Base-by-base conservation (phyloP, 2,329 filamentous ascomycete species). In the Beauveria caledonica region DNA sequence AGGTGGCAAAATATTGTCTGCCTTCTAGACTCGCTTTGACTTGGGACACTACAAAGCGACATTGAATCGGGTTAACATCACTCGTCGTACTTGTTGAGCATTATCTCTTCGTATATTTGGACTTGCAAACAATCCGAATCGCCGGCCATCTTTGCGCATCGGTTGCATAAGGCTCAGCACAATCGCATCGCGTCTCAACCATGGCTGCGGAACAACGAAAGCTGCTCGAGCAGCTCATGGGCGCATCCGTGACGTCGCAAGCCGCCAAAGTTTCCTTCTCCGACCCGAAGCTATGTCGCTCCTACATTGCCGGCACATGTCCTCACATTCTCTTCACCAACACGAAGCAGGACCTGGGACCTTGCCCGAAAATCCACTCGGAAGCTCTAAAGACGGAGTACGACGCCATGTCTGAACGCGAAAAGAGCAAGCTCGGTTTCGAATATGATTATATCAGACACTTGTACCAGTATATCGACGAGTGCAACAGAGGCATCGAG, bases 311-410 rank as follows among this genome's bases (percentile, higher is more conserved):
- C 64, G 94, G 94, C 68, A 95, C 90, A 62, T 99, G 94, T 74
- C 94, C 94, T 1, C 93, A 97, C 80, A 94, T 99, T 72, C 90
- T 99, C 70, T 99, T 99, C 82, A 99, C 93, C 66, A 99, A 99
- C 77, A 99, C 94, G 50, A 97, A 97, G 78, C 92, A 97, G 62
- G 94, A 99, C 73, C 84, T 97, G 39, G 94, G 94, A 2, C 84
- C 86, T 0, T 99, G 94, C 71, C 84, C 90, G 54, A 94, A 93
- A 72, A 83, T 93, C 27, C 94, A 99, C 77, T 89, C 86, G 53
- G 92, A 97, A 72, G 85, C 86, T 13, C 81, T 97, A 65, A 97
- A 96, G 75, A 80, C 86, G 52, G 92, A 99, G 72, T 99, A 94
- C 74, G 89, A 95, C 67, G 80, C 78, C 1, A 85, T 94, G 0